Evolutionary conservation across 2,329 filamentous ascomycete species (phyloP), one percentile per base, ranked within the genome.

Genomic region (Calonectria pauciramosa): DNA sequence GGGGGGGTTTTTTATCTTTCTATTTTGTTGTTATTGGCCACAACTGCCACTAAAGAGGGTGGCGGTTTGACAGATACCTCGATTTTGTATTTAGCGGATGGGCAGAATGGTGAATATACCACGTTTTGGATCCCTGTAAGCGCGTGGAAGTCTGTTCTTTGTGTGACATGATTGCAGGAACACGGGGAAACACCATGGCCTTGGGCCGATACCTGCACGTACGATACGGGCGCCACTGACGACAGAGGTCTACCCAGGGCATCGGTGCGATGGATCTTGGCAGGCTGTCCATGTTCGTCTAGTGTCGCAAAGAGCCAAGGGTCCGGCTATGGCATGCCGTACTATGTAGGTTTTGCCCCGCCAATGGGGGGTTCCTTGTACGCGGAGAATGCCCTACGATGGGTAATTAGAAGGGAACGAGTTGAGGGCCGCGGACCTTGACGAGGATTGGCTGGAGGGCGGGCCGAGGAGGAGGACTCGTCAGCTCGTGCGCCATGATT

Each of bases 401-500:
- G 14, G 56, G 56, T 63, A 63, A 63, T 63, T 63, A 38, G 56
- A 63, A 63, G 32, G 56, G 56, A 63, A 63, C 56, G 36, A 63
- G 23, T 63, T 63, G 32, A 63, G 56, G 56, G 34, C 56, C 56
- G 54, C 14, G 23, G 34, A 18, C 52, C 23, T n/a, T 38, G 38
- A 72, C 54, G 71, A 5, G 63, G 41, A 64, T 63, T 63, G 44
- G 52, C 69, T 68, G 41, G 30, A 20, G 32, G 60, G 34, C 47
- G 76, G 79, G 73, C 72, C 76, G 77, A 76, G 73, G 71, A 56
- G 26, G 75, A 74, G 75, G 81, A 82, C 83, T 85, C 84, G 84
- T 85, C 81, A 85, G 82, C 84, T 82, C 59, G 56, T 74, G 67
- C 65, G 41, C 51, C 49, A 65, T 81, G 75, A 84, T 85, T 85